Conservation (phyloP, 768 basidiomycete genomes). For the Chlorophyllum brunneum region DNA sequence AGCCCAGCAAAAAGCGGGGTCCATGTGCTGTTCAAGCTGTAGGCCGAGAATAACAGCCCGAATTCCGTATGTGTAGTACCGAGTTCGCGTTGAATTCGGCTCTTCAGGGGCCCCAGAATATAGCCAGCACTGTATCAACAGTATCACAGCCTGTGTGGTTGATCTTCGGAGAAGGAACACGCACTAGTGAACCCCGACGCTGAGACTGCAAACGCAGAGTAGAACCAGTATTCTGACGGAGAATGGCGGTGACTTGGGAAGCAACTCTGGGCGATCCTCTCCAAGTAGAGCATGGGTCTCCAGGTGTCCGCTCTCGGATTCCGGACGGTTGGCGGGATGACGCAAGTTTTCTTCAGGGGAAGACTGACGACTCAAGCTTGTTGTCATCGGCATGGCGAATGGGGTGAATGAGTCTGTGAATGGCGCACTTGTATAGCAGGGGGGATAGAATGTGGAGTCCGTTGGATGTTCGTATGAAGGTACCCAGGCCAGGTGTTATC, state of each 20-base stretch:
- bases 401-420: no score
- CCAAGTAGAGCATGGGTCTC: no score
- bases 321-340: no score
- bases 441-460: no score
- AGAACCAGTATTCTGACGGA: slow-evolving; percentile 59
- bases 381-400: no score
- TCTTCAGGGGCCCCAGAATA: slow-evolving; percentile 77
- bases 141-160: not conserved
- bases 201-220: slow-evolving; percentile 68
- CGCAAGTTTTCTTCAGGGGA: no score
- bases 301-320: no score
- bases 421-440: no score
- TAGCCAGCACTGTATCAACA: slow-evolving; percentile 54
- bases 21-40: slow-evolving; percentile 66
- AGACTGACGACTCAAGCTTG: no score
- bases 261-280: no score
- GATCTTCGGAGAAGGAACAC: slow-evolving; percentile 18
- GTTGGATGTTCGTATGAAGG: no score
- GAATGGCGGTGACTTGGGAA: slow-evolving; percentile 26
- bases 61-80: slow-evolving; percentile 77
- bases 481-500: no score
- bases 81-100: slow-evolving; percentile 60
- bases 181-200: slow-evolving; percentile 76
- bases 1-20: slow-evolving; percentile 79
- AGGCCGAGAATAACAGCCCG: slow-evolving; percentile 72